Percentiles rank a stretch among this genome's conserved stretches.
phyloP scores from a whole-genome alignment of 345 rosid species.

The Eutrema yunnanense region DNA sequence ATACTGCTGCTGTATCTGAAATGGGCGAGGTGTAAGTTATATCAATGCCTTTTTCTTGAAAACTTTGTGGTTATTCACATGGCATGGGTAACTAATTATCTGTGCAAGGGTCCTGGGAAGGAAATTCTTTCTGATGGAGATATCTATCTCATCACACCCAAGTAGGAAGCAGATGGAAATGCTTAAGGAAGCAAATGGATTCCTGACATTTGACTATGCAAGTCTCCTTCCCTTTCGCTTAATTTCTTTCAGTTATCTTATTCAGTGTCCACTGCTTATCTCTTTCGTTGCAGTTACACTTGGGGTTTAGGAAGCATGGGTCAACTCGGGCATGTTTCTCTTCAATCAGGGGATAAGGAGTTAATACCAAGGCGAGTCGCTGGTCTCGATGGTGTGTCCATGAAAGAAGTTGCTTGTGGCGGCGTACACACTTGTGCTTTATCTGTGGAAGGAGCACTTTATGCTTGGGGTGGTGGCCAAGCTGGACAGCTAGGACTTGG shows the following conservation, averaged over 20 bases:
- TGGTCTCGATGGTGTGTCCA: constrained; percentile 64
- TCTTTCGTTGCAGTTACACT: constrained; percentile 58
- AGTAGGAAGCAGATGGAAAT: constrained; percentile 38
- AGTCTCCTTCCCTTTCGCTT: constrained; percentile 53
- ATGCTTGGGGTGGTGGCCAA: constrained; percentile 97
- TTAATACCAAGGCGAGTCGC: constrained; percentile 84
- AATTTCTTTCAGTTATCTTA: constrained; percentile 18
- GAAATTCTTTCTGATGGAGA: constrained; percentile 41
- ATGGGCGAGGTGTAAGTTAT: constrained; percentile 96
- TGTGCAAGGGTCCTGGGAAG: constrained; percentile 42
- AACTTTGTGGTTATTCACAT: constrained; percentile 40
- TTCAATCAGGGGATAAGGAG: constrained; percentile 86
- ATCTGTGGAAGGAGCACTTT: constrained; percentile 72
- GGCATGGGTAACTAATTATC: constrained; percentile 38
- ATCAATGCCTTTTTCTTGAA: constrained; percentile 39
- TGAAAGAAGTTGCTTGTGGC: constrained; percentile 79
- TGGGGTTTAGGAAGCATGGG: constrained; percentile 96
- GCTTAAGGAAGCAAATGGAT: constrained; percentile 53
- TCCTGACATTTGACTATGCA: constrained; percentile 47
- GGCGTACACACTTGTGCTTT: constrained; percentile 91
- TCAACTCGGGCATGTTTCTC: constrained; percentile 93
- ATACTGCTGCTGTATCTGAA: constrained; percentile 87
- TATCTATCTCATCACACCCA: constrained; percentile 34
- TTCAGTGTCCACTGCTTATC: constrained; percentile 24
- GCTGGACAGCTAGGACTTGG: constrained; percentile 92